Percentiles rank a stretch among this genome's conserved stretches.
Conservation (phyloP, 2,329 filamentous ascomycete genomes). For the Fusarium globosum region DNA sequence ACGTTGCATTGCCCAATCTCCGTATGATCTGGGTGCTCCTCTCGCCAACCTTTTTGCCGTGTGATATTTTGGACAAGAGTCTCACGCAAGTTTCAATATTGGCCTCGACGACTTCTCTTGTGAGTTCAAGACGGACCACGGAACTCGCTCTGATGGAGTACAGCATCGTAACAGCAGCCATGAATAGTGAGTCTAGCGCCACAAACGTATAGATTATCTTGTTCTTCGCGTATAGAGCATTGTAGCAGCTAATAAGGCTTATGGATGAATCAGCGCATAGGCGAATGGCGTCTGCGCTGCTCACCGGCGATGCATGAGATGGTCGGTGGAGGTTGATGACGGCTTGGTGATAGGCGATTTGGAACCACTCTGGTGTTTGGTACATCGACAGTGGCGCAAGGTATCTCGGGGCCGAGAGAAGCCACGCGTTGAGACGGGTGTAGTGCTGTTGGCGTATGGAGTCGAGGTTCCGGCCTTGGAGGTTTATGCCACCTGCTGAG, state of each 20-base stretch:
- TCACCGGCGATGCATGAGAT: conserved; percentile 38
- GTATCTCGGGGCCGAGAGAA: conserved; percentile 35
- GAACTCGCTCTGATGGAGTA: conserved; percentile 36
- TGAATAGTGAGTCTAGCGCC: conserved; percentile 30
- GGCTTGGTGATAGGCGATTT: conserved; percentile 41
- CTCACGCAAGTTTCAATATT: conserved; percentile 37
- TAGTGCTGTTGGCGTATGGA: conserved; percentile 38
- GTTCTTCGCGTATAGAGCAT: conserved; percentile 38
- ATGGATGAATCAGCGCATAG: conserved; percentile 40
- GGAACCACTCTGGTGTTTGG: conserved; percentile 41
- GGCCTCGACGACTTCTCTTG: conserved; percentile 36
- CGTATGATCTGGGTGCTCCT: conserved; percentile 34
- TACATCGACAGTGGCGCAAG: conserved; percentile 40
- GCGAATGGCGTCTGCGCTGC: conserved; percentile 39
- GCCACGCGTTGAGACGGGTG: conserved; percentile 35
- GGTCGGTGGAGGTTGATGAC: conserved; percentile 39
- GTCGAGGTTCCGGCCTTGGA: conserved; percentile 31
- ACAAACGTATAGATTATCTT: conserved; percentile 41
- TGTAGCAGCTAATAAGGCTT: conserved; percentile 41
- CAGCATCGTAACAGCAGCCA: conserved; percentile 41
- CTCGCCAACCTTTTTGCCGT: conserved; percentile 35
- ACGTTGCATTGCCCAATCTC: conserved; percentile 35
- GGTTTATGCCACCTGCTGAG: conserved; percentile 32
- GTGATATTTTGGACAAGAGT: conserved; percentile 36
- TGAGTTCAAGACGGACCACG: conserved; percentile 27